These are phyloP conservation scores for Olyra latifolia DNA, from an alignment of 176 grass and related monocot species.

Conservation along the genomic window DNA sequence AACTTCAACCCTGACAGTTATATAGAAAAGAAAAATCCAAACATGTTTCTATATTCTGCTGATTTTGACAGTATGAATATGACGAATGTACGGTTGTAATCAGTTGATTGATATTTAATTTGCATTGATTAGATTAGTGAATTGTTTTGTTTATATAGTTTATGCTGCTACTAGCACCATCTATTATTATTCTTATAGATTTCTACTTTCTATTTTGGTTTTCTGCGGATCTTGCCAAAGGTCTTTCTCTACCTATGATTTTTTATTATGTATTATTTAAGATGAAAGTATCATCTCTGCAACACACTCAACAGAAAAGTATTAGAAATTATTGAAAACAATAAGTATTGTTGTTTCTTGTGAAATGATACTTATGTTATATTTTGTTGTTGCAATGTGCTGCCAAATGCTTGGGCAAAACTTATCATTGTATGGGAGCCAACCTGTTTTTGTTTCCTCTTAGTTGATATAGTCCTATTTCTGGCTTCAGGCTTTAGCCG, in stretches of 20 bases:
- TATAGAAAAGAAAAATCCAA: neutral
- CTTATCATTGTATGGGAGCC: neutral
- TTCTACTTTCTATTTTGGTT: neutral
- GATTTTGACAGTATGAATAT: neutral
- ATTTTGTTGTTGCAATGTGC: neutral
- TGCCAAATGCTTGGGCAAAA: neutral
- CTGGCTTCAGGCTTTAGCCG: slow-evolving; percentile 54
- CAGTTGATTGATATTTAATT: neutral
- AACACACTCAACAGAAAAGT: neutral
- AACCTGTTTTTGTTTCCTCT: neutral
- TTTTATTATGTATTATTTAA: neutral
- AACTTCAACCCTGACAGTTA: neutral
- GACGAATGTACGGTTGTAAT: neutral
- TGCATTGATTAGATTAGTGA: neutral
- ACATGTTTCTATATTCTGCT: neutral
- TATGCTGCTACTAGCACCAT: neutral
- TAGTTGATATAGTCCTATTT: slow-evolving; percentile 11
- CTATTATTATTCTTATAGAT: neutral
- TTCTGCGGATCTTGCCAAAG: neutral
- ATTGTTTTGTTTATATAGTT: slow-evolving; percentile 12
- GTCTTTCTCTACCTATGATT: neutral
- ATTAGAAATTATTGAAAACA: neutral
- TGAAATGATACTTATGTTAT: neutral
- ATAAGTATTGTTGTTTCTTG: neutral
- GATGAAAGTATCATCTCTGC: neutral